Evolutionary conservation across 345 rosid genomes (phyloP), one percentile per base, ranked within the genome.

Genomic region (Linum tenue): DNA sequence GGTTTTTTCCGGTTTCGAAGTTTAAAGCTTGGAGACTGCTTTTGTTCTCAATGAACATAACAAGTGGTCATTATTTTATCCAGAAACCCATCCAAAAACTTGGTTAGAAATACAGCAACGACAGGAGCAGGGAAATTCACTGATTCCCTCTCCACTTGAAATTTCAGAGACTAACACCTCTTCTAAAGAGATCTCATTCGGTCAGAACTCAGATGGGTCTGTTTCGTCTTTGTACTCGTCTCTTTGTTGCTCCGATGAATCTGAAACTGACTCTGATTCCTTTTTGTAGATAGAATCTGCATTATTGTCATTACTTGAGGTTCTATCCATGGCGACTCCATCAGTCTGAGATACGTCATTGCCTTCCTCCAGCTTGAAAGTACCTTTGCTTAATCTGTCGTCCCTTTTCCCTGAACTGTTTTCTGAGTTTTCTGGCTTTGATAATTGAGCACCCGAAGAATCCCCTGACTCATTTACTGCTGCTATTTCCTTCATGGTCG

Each of bases 161-260:
- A 15, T 59, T 59, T 37, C 44, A 39, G n/a, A 58, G 62, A 55
- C 61, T 58, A 37, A 17, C 9, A 56, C 2, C 37, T 36, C 40
- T 11, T 22, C 53, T 9, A 3, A 48, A 48, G 53, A 17, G 22
- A 41, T 5, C 3, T 8, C 55, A 53, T 37, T 55, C 57, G 41
- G 43, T 74, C 79, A 79, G 69, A 81, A 81, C 70, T 67, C 76
- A 0, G 76, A 63, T 41, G 73, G 79, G 2, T 81, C 72, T 16
- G 56, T 77, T 63, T 67, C 77, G 40, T 69, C 79, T 58, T 60
- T 73, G 64, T 73, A 35, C 62, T 71, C 75, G 39, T 68, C 76
- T 44, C 64, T 39, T 35, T 61, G 70, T 60, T 76, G 79, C 51
- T 72, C 76, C 1, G 53, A 48, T 48, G 66, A 64, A 39, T 64